phyloP scores from a whole-genome alignment of 768 basidiomycete species.

The Melanogaster broomeanus region DNA sequence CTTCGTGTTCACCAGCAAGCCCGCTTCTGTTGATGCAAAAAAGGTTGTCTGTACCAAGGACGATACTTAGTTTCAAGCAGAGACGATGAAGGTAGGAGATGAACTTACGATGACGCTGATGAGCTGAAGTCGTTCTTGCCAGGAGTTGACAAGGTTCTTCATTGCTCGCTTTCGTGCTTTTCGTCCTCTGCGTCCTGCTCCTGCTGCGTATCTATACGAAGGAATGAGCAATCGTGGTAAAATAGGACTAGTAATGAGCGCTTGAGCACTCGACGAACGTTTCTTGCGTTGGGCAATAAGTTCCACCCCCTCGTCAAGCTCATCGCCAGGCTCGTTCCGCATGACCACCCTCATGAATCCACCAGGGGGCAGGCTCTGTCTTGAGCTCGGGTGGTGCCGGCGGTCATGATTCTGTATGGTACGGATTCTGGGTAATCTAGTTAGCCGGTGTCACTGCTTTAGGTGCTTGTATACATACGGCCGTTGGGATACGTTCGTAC shows the following conservation, averaged over 20 bases:
- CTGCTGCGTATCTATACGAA: conserved; percentile 42
- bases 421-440: conserved; percentile 6
- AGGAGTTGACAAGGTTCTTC: conserved; percentile 55
- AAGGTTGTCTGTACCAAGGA: conserved; percentile 52
- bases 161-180: conserved; percentile 45
- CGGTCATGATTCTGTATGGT: conserved; percentile 11
- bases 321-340: conserved; percentile 4
- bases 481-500: conserved; percentile 4
- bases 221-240: not conserved
- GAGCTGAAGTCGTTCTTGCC: conserved; percentile 63
- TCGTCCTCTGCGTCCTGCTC: conserved; percentile 53
- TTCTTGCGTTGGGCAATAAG: conserved; percentile 7
- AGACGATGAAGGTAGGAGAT: not conserved
- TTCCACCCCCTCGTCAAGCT: conserved; percentile 15
- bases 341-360: conserved; percentile 27
- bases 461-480: conserved; percentile 4
- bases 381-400: conserved; percentile 6
- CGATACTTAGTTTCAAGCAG: not conserved
- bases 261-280: conserved; percentile 12
- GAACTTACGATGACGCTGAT: conserved; percentile 57
- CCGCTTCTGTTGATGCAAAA: conserved; percentile 60
- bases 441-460: not conserved
- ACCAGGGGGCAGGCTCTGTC: conserved; percentile 16
- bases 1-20: conserved; percentile 47
- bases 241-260: not conserved